These are phyloP conservation scores for Neurospora sp. DNA, from an alignment of 495 filamentous ascomycete species.

Conservation along the genomic window DNA sequence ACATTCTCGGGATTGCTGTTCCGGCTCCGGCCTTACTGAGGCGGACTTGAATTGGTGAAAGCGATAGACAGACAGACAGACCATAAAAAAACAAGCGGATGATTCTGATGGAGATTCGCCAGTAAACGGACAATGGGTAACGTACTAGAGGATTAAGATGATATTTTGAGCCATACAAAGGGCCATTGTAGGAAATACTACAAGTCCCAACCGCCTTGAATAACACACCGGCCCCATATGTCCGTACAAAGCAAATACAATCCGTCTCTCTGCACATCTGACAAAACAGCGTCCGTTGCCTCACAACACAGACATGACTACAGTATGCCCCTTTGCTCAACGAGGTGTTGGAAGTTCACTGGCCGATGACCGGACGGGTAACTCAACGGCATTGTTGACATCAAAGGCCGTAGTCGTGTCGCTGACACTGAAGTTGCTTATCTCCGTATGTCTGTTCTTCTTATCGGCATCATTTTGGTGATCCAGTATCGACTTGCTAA, in stretches of 20 bases:
- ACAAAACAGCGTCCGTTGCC: not conserved
- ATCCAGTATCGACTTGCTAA: not conserved
- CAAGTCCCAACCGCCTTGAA: not conserved
- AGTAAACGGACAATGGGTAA: not conserved
- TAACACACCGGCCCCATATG: not conserved
- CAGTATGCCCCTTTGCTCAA: not conserved
- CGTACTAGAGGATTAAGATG: not conserved
- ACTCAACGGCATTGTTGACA: not conserved
- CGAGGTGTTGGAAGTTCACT: not conserved
- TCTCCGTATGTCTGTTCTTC: not conserved
- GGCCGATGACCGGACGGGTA: not conserved
- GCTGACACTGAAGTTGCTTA: not conserved
- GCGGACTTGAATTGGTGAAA: not conserved
- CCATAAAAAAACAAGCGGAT: not conserved
- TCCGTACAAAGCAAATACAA: not conserved
- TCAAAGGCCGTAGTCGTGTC: not conserved
- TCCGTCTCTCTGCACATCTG: not conserved
- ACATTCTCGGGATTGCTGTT: not conserved
- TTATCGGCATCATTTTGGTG: not conserved
- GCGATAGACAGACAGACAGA: not conserved
- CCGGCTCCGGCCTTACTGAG: not conserved
- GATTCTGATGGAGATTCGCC: not conserved
- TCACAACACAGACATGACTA: not conserved
- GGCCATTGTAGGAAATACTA: not conserved
- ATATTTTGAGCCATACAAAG: not conserved